phyloP scores from a whole-genome alignment of 179 eudicot species.

The Heliamphora pulchella region DNA sequence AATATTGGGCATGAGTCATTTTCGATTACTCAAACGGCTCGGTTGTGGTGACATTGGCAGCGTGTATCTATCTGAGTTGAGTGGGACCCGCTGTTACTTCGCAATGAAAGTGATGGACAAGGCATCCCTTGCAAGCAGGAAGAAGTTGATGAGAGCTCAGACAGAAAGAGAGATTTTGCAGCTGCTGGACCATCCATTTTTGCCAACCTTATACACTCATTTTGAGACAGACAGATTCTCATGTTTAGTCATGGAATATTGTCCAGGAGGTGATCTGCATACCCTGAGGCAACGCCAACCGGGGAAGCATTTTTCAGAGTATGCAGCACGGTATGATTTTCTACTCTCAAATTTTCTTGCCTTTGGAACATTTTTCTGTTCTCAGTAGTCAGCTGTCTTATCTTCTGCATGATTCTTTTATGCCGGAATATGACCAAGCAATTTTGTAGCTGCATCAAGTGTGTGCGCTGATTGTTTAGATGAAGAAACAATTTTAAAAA shows the following conservation, averaged over 20 bases:
- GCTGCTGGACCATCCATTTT: slow-evolving; percentile 83
- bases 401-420: neutral
- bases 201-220: slow-evolving; percentile 83
- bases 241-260: slow-evolving; percentile 79
- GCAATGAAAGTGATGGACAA: no score
- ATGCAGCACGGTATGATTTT: slow-evolving; percentile 71
- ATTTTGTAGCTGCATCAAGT: neutral
- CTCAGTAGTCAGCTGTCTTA: neutral
- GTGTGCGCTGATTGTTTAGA: neutral
- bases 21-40: slow-evolving; percentile 59
- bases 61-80: no score
- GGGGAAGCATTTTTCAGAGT: slow-evolving; percentile 80
- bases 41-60: slow-evolving; percentile 90
- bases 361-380: no score
- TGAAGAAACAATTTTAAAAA: neutral
- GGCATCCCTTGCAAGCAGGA: slow-evolving; percentile 74
- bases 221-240: slow-evolving; percentile 86
- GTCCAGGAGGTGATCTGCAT: slow-evolving; percentile 84
- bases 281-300: slow-evolving; percentile 78
- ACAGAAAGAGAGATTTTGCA: slow-evolving; percentile 87
- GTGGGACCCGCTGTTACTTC: slow-evolving; percentile 68
- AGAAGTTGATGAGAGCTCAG: slow-evolving; percentile 74
- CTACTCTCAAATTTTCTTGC: neutral
- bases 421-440: neutral
- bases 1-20: slow-evolving; percentile 77